A percentile compares a stretch with the other conserved stretches of the same genome.
Conservation (phyloP, 2,329 filamentous ascomycete genomes). For the Aureobasidium sp. region DNA sequence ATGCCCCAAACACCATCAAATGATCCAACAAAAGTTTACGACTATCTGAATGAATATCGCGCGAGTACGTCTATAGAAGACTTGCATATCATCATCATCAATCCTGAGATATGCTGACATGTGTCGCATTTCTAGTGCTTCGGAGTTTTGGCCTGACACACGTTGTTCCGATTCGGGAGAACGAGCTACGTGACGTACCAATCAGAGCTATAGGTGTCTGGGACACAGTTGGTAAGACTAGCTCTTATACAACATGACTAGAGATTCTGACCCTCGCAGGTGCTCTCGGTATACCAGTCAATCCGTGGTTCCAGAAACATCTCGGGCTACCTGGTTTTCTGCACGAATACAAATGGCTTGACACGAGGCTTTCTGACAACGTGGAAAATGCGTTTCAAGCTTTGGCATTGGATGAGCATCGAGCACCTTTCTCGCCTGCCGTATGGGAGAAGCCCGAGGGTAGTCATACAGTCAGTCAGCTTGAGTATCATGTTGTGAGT, state of each 20-base stretch:
- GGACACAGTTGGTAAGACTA: slow-evolving; percentile 39
- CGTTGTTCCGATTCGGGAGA: slow-evolving; percentile 1
- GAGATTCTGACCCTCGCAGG: neutral
- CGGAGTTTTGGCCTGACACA: slow-evolving; percentile 5
- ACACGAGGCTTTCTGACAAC: slow-evolving; percentile 28
- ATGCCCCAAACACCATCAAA: slow-evolving; percentile 10
- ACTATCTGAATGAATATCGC: slow-evolving; percentile 18
- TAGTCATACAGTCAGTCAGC: slow-evolving; percentile 21
- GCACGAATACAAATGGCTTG: slow-evolving; percentile 29
- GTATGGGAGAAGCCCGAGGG: slow-evolving; percentile 37
- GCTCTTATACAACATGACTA: neutral
- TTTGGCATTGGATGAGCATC: slow-evolving; percentile 48
- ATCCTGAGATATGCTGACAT: neutral
- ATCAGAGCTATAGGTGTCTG: slow-evolving; percentile 43
- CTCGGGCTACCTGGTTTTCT: slow-evolving; percentile 23
- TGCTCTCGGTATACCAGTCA: slow-evolving; percentile 31
- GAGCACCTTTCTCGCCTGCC: slow-evolving; percentile 45
- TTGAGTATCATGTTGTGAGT: neutral
- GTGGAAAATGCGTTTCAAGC: slow-evolving; percentile 52
- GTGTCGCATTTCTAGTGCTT: neutral
- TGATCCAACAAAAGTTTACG: slow-evolving; percentile 8
- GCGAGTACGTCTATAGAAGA: neutral
- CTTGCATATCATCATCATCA: neutral
- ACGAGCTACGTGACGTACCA: slow-evolving; percentile 22
- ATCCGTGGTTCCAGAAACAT: slow-evolving; percentile 21